Conservation (phyloP, 2,329 filamentous ascomycete species). For the Penicillium polonicum region DNA sequence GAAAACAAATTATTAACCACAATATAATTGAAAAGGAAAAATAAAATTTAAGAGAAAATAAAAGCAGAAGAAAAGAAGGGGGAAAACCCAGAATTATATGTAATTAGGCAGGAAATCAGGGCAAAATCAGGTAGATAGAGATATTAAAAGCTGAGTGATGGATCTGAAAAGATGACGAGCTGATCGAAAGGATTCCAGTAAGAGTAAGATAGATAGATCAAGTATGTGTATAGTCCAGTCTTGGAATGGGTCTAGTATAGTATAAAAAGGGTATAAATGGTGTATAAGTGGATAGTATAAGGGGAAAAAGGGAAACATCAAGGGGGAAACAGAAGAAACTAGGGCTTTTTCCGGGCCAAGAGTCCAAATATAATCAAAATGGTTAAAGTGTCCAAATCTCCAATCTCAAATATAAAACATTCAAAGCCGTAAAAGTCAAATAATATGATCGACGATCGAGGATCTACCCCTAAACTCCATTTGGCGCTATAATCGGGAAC, state of each 20-base stretch:
- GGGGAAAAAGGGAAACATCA: background rate
- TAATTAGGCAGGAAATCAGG: slow-evolving; percentile 8
- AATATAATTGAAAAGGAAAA: background rate
- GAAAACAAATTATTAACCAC: background rate
- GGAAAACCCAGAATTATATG: background rate
- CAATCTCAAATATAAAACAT: slow-evolving; percentile 6
- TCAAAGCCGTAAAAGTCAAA: background rate
- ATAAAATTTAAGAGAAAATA: background rate
- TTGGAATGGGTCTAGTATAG: background rate
- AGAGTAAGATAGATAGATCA: slow-evolving; percentile 3
- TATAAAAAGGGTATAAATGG: slow-evolving; percentile 3
- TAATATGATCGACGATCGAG: slow-evolving; percentile 14
- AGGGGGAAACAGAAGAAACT: slow-evolving; percentile 14
- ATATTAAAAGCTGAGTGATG: background rate
- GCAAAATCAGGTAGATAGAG: background rate
- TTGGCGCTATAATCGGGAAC: slow-evolving; percentile 25
- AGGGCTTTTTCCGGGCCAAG: background rate
- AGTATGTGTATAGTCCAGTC: background rate
- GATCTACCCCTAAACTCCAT: slow-evolving; percentile 28
- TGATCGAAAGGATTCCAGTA: background rate
- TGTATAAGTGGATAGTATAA: background rate
- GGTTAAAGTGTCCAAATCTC: background rate
- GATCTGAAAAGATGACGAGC: slow-evolving; percentile 13
- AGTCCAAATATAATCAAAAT: background rate
- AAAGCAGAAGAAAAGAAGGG: background rate